These are phyloP conservation scores for Hypomyces perniciosus DNA, from an alignment of 2,329 filamentous ascomycete species.

Conservation along the genomic window DNA sequence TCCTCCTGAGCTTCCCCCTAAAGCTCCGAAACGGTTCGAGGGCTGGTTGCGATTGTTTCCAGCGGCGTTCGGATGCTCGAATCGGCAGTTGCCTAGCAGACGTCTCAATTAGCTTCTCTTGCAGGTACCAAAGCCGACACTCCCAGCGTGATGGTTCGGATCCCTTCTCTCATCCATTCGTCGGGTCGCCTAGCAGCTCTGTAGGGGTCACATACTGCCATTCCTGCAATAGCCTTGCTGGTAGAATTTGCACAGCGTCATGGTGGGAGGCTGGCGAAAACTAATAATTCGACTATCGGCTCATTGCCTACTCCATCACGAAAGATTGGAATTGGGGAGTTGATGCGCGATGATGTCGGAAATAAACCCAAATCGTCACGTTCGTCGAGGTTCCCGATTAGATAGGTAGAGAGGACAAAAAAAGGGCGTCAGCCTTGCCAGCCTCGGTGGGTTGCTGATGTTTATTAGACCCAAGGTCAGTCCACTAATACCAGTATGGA, in stretches of 20 bases:
- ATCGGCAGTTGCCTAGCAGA: slow-evolving; percentile 44
- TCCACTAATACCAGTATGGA: slow-evolving; percentile 26
- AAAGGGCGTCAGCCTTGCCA: slow-evolving; percentile 11
- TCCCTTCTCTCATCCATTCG: too few species aligned
- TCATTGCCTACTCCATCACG: slow-evolving; percentile 9
- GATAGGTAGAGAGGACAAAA: slow-evolving; percentile 5
- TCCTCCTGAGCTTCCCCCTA: slow-evolving; percentile 30
- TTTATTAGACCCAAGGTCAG: too few species aligned
- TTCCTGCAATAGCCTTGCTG: slow-evolving; percentile 47
- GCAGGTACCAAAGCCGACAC: not conserved
- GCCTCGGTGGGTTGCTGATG: slow-evolving; percentile 7
- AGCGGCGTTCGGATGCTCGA: slow-evolving; percentile 44
- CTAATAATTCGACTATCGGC: not conserved
- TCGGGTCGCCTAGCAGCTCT: too few species aligned
- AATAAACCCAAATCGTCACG: not conserved
- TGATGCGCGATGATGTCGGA: slow-evolving; percentile 2
- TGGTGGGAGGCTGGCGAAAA: slow-evolving; percentile 17
- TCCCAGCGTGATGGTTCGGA: too few species aligned
- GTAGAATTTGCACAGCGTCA: slow-evolving; percentile 43
- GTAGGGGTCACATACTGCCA: slow-evolving; percentile 37
- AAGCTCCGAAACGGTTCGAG: slow-evolving; percentile 53
- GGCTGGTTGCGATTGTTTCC: slow-evolving; percentile 28
- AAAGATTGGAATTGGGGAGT: not conserved
- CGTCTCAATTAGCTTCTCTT: not conserved
- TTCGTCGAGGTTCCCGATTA: slow-evolving; percentile 4